Evolutionary conservation across 2,329 filamentous ascomycete genomes (phyloP).

Genomic region (Bipolaris sorokiniana): DNA sequence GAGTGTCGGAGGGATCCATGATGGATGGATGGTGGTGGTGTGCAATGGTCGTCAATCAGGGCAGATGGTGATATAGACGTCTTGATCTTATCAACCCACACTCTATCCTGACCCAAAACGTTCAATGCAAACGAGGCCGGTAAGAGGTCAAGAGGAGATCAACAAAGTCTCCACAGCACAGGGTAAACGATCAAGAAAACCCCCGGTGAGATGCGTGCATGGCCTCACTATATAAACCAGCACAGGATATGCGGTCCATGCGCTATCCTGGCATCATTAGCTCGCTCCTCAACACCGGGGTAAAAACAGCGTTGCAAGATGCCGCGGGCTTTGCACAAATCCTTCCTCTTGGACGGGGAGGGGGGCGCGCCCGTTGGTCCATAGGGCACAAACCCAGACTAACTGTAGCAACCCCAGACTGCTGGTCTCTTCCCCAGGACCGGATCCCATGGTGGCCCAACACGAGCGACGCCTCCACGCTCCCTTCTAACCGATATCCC

Average conservation of each 20-base stretch:
- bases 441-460: not conserved
- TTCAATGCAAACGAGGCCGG: slow-evolving; percentile 3
- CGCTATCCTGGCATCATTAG: slow-evolving; percentile 15
- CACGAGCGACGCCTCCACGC: slow-evolving; percentile 4
- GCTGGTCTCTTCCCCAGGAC: not conserved
- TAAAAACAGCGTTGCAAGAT: slow-evolving; percentile 16
- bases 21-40: slow-evolving; percentile 3
- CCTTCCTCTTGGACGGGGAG: too few species aligned
- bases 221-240: slow-evolving; percentile 34
- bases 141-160: slow-evolving; percentile 11
- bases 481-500: slow-evolving; percentile 15
- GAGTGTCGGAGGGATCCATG: slow-evolving; percentile 11
- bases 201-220: slow-evolving; percentile 13
- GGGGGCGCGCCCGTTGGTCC: too few species aligned
- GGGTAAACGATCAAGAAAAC: slow-evolving; percentile 18
- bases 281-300: slow-evolving; percentile 29
- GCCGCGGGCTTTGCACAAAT: slow-evolving; percentile 22
- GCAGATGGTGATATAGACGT: not conserved
- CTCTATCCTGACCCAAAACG: slow-evolving; percentile 12
- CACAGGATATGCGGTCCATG: slow-evolving; percentile 30
- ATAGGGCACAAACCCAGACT: slow-evolving; percentile 6
- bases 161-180: slow-evolving; percentile 24
- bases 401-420: slow-evolving; percentile 17
- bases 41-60: not conserved
- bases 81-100: not conserved